These are phyloP conservation scores for Amanita rimosa DNA, from an alignment of 768 basidiomycete genomes.

Conservation along the genomic window DNA sequence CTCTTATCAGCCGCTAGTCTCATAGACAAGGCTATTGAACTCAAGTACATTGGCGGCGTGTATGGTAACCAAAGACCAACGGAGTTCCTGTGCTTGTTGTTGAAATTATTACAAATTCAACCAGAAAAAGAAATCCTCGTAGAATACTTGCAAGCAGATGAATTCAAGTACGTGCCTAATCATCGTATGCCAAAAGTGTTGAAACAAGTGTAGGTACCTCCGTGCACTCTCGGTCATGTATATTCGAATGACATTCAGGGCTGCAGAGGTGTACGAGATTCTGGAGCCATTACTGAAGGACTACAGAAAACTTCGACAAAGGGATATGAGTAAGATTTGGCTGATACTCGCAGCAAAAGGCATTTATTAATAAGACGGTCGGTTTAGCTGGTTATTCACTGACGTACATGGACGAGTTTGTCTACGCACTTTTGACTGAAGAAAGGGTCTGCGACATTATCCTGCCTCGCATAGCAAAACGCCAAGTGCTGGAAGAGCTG, in stretches of 20 bases:
- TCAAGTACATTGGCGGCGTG: conserved; percentile 82
- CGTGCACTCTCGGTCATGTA: conserved; percentile 91
- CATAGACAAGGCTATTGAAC: conserved; percentile 85
- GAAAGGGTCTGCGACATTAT: conserved; percentile 97
- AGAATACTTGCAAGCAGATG: conserved; percentile 92
- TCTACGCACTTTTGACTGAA: conserved; percentile 72
- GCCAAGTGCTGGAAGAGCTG: conserved; percentile 83
- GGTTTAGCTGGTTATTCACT: conserved; percentile 70
- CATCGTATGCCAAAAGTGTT: not conserved
- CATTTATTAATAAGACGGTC: conserved; percentile 1
- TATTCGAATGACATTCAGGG: conserved; percentile 86
- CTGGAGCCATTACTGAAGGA: conserved; percentile 94
- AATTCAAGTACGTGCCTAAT: conserved; percentile 79
- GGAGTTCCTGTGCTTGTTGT: conserved; percentile 81
- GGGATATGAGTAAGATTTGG: conserved; percentile 59
- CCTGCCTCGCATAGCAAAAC: conserved; percentile 78
- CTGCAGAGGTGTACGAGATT: conserved; percentile 85
- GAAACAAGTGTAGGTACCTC: conserved; percentile 55
- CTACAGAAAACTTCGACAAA: conserved; percentile 76
- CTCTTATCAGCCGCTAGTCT: conserved; percentile 64
- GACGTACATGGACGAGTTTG: conserved; percentile 87
- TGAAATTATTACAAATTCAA: conserved; percentile 94
- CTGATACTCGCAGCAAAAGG: not conserved
- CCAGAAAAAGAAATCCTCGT: conserved; percentile 96
- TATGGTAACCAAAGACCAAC: conserved; percentile 94